Evolutionary conservation across 768 basidiomycete genomes (phyloP).

Genomic region (Nevesoporus exiguus): DNA sequence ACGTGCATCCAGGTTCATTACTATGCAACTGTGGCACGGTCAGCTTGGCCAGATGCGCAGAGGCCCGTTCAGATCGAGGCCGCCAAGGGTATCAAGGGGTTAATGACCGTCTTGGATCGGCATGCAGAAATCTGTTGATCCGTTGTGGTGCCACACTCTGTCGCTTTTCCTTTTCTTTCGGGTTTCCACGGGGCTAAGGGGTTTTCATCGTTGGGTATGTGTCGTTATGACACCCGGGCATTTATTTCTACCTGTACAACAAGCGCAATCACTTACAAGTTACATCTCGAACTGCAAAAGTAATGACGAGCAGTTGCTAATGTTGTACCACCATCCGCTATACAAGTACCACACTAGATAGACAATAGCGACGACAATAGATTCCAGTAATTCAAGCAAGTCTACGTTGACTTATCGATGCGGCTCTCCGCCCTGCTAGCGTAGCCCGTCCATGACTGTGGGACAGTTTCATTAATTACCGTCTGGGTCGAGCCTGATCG

Average conservation of each 20-base stretch:
- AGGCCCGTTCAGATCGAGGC: constrained; percentile 35
- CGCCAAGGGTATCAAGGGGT: constrained; percentile 33
- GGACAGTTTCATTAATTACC: constrained; percentile 15
- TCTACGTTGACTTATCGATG: constrained; percentile 51
- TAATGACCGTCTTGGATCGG: constrained; percentile 38
- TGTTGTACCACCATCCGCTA: constrained; percentile 30
- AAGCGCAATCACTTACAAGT: constrained; percentile 11
- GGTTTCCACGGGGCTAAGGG: constrained; percentile 16
- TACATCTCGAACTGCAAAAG: constrained; percentile 6
- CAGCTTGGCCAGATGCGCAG: constrained; percentile 35
- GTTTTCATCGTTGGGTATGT: constrained; percentile 18
- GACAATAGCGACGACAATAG: constrained; percentile 2
- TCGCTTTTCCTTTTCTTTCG: constrained; percentile 1
- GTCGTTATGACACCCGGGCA: constrained; percentile 14
- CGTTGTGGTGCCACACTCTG: neutral
- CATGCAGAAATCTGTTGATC: constrained; percentile 26
- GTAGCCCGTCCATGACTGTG: constrained; percentile 94
- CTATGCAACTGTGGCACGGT: constrained; percentile 36
- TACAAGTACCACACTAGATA: constrained; percentile 16
- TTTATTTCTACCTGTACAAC: constrained; percentile 14
- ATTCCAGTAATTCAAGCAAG: constrained; percentile 3
- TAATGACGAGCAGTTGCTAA: constrained; percentile 18
- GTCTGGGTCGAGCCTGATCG: constrained; percentile 8
- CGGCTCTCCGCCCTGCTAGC: constrained; percentile 70
- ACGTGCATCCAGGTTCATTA: constrained; percentile 31